A percentile compares a stretch with the other conserved stretches of the same genome.
Evolutionary conservation across 768 basidiomycete species (phyloP).

Genomic region (Collybia mongolica): DNA sequence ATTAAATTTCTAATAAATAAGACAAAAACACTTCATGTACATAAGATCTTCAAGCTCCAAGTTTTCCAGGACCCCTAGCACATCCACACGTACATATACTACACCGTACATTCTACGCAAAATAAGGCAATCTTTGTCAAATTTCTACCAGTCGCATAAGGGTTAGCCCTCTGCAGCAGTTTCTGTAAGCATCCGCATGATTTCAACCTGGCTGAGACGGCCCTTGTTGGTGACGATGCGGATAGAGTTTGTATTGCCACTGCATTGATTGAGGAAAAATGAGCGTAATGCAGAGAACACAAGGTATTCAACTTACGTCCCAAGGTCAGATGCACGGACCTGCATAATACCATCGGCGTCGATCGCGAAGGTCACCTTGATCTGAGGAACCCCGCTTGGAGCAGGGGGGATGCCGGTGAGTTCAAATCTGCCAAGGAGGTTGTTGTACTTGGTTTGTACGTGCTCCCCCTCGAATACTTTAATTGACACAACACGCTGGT

Average conservation of each 20-base stretch:
- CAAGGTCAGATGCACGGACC: conserved; percentile 90
- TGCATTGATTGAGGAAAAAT: conserved; percentile 19
- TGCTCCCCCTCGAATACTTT: conserved; percentile 92
- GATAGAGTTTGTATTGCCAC: conserved; percentile 84
- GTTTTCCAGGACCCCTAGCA: too few species aligned
- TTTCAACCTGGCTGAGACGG: conserved; percentile 84
- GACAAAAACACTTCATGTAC: too few species aligned
- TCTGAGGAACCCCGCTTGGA: conserved; percentile 86
- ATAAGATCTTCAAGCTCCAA: too few species aligned
- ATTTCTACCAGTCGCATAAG: too few species aligned
- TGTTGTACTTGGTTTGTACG: conserved; percentile 83
- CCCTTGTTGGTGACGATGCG: conserved; percentile 97
- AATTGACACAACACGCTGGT: conserved; percentile 86
- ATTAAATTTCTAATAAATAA: too few species aligned
- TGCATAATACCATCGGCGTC: conserved; percentile 96
- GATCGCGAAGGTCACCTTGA: conserved; percentile 90
- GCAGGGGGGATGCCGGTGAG: conserved; percentile 88
- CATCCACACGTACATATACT: too few species aligned
- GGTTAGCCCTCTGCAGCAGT: conserved; percentile 54
- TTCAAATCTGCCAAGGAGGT: conserved; percentile 88
- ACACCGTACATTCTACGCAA: too few species aligned
- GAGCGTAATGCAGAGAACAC: not conserved
- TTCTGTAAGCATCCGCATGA: conserved; percentile 90
- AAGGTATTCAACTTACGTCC: conserved; percentile 55
- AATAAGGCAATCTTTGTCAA: too few species aligned